Evolutionary conservation across 2,329 filamentous ascomycete genomes (phyloP).

Genomic region (Clonostachys chloroleuca): DNA sequence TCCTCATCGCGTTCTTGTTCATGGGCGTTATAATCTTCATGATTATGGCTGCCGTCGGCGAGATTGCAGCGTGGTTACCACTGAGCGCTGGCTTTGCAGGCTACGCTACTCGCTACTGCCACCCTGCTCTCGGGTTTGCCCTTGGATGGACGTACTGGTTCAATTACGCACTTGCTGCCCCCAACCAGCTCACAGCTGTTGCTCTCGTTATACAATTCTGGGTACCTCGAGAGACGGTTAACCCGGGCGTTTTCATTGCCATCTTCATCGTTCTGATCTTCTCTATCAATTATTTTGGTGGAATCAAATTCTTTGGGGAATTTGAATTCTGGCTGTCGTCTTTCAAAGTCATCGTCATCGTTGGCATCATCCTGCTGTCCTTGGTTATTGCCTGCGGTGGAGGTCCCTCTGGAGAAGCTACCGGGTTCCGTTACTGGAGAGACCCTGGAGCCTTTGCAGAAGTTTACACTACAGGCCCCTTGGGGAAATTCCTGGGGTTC

Average conservation of each 20-base stretch:
- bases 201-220: constrained; percentile 77
- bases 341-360: constrained; percentile 65
- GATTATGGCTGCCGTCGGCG: constrained; percentile 77
- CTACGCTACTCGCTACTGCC: constrained; percentile 74
- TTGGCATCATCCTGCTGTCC: constrained; percentile 61
- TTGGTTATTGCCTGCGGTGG: constrained; percentile 62
- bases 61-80: constrained; percentile 82
- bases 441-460: constrained; percentile 44
- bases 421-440: constrained; percentile 64
- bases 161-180: constrained; percentile 82
- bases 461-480: constrained; percentile 14
- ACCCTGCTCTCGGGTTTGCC: constrained; percentile 76
- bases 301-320: constrained; percentile 66
- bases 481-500: constrained; percentile 55
- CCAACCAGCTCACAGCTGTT: constrained; percentile 80
- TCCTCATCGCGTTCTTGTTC: constrained; percentile 67
- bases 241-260: constrained; percentile 76
- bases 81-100: constrained; percentile 76
- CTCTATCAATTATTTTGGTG: constrained; percentile 56
- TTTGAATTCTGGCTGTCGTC: constrained; percentile 59
- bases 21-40: constrained; percentile 71
- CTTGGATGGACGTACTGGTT: constrained; percentile 70
- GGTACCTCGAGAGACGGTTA: constrained; percentile 60
- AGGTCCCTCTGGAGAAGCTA: constrained; percentile 56
- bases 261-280: constrained; percentile 61